phyloP scores from a whole-genome alignment of 345 rosid genomes.

The Eucalyptus sp. region DNA sequence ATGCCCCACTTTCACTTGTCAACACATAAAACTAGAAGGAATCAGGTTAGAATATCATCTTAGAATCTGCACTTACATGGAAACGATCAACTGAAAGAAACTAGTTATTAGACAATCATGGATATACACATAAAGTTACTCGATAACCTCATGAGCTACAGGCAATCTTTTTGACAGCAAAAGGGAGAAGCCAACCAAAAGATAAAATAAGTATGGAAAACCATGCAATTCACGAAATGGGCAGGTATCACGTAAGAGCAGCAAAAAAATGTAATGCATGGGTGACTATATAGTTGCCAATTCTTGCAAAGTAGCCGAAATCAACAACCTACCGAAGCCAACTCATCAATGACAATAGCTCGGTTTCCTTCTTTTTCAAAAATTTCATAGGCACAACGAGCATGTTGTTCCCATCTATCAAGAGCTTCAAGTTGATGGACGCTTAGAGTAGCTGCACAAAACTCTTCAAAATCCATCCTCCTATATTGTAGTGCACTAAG shows the following conservation, averaged over 20 bases:
- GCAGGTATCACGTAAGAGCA: no score
- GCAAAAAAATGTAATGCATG: neutral
- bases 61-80: neutral
- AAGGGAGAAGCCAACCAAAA: neutral
- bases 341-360: slow-evolving; percentile 80
- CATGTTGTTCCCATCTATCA: slow-evolving; percentile 88
- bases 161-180: neutral
- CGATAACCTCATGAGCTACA: neutral
- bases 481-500: slow-evolving; percentile 79
- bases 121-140: neutral
- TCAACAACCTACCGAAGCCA: slow-evolving; percentile 62
- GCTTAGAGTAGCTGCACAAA: slow-evolving; percentile 82
- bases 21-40: neutral
- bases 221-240: neutral
- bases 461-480: slow-evolving; percentile 90
- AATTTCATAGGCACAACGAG: slow-evolving; percentile 84
- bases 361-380: slow-evolving; percentile 93
- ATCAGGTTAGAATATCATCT: neutral
- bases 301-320: neutral
- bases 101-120: neutral
- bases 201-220: neutral
- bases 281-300: neutral
- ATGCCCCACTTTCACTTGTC: neutral
- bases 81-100: neutral
- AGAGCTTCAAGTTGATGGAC: slow-evolving; percentile 95